phyloP scores from a whole-genome alignment of 2,329 filamentous ascomycete species.

The Calonectria henricotiae region DNA sequence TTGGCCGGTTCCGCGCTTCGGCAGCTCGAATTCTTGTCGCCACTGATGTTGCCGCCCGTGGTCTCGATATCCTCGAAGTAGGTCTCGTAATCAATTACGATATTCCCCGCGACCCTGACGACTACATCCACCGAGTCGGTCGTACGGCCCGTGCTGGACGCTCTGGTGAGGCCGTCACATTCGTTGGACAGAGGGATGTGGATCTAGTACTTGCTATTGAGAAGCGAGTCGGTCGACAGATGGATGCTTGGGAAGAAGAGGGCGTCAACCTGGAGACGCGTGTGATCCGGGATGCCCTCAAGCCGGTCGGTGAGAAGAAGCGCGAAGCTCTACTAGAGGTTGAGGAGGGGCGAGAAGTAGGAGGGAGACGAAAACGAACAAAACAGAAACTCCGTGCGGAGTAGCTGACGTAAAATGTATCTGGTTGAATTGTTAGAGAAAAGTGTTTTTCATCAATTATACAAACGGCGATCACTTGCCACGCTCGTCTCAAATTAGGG shows the following conservation, averaged over 20 bases:
- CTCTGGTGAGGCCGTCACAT: slow-evolving; percentile 85
- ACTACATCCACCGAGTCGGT: slow-evolving; percentile 97
- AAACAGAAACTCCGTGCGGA: slow-evolving; percentile 71
- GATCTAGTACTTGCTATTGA: slow-evolving; percentile 94
- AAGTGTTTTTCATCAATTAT: not conserved
- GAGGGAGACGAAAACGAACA: slow-evolving; percentile 82
- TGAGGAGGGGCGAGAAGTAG: slow-evolving; percentile 91
- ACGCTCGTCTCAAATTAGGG: too few relatives aligned
- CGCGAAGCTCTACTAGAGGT: slow-evolving; percentile 91
- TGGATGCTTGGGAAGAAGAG: slow-evolving; percentile 90
- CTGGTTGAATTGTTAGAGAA: not conserved
- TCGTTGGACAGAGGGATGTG: slow-evolving; percentile 95
- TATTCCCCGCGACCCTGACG: slow-evolving; percentile 94
- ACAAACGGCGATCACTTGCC: not conserved
- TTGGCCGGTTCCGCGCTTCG: slow-evolving; percentile 90
- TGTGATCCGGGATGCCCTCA: slow-evolving; percentile 87
- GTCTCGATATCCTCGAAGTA: slow-evolving; percentile 95
- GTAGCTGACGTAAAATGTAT: slow-evolving; percentile 36
- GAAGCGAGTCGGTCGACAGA: slow-evolving; percentile 81
- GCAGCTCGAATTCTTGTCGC: slow-evolving; percentile 93
- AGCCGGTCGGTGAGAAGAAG: slow-evolving; percentile 96
- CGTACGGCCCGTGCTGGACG: slow-evolving; percentile 94
- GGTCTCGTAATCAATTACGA: slow-evolving; percentile 95
- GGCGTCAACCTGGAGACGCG: slow-evolving; percentile 95
- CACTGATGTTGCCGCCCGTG: slow-evolving; percentile 94